Base-by-base conservation (phyloP, 257 asterid genomes). In the Craterostigma plantagineum region DNA sequence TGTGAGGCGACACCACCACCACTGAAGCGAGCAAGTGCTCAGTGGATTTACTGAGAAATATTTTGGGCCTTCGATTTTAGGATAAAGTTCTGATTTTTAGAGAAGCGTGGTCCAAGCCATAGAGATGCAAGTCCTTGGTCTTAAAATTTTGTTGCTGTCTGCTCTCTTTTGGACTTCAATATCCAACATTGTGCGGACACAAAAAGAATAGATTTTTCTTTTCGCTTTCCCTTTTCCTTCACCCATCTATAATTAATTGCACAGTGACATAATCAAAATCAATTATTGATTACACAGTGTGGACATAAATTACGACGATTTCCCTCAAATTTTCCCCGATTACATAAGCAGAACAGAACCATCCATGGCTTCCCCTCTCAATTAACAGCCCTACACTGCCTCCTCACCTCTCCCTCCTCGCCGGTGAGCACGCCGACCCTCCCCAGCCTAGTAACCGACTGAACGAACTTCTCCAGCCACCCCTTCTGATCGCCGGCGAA, bases 381-480 rank as follows among this genome's bases (percentile, higher is more conserved):
- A 56, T 74, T 78, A 33, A 71, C 75, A 50, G 49, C 52, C 48
- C 60, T 66, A 58, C 90, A 79, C 38, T 72, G 73, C 58, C 46
- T 72, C 69, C 83, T 65, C 59, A 79, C 59, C 40, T 79, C 68
- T 42, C 83, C 83, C 36, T 66, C 57, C 35, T 69, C 40, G 18
- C 83, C 83, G 0, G 75, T 62, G 15, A 72, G 79, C 48, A 72
- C 81, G 15, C 61, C 72, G 7, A 56, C 16, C 43, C 50, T 56
- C 33, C 74, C 71, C 36, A 79, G 11, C 42, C 61, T 72, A 27
- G 44, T 50, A 14, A 63, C 42, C 3, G 72, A 49, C 34, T 33
- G 15, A 1, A 60, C 47, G 42, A 79, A 75, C 64, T 62, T 70
- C 7, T 7, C 53, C 44, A 65, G 35, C 78, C 75, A 79, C 0